Conservation (phyloP, 805 yeast species). For the Sugiyamaella marilandica region DNA sequence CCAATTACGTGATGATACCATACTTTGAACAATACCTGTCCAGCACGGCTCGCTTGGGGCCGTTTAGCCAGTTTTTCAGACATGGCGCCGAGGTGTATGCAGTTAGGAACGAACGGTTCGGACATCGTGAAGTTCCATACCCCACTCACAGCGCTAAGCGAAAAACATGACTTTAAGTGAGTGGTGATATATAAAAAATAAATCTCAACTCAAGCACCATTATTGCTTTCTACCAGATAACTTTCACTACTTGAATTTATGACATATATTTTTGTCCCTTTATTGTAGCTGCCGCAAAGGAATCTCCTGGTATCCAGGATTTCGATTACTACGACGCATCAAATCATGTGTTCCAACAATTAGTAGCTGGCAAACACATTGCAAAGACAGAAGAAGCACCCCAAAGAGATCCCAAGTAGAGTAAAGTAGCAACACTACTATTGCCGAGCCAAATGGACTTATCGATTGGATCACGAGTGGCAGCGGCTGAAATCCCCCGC, state of each 20-base stretch:
- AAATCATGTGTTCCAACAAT: background rate
- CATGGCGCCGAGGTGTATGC: constrained; percentile 6
- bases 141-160: background rate
- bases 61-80: constrained; percentile 13
- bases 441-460: constrained; percentile 17
- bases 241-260: too few relatives aligned
- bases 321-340: background rate
- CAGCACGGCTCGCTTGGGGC: constrained; percentile 7
- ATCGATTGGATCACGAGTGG: constrained; percentile 22
- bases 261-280: too few relatives aligned
- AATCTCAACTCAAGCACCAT: too few relatives aligned
- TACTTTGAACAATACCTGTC: constrained; percentile 12
- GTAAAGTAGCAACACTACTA: constrained; percentile 18
- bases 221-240: too few relatives aligned
- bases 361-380: background rate
- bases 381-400: background rate
- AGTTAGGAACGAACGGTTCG: background rate
- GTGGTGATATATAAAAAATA: too few relatives aligned
- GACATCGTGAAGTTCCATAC: background rate
- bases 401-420: constrained; percentile 21
- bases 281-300: background rate
- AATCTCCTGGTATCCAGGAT: background rate
- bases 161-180: too few relatives aligned
- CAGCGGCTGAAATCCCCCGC: constrained; percentile 20
- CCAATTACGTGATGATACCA: background rate